These are phyloP conservation scores for Puccinia horiana DNA, from an alignment of 1,284 basidiomycete species.

Conservation along the genomic window DNA sequence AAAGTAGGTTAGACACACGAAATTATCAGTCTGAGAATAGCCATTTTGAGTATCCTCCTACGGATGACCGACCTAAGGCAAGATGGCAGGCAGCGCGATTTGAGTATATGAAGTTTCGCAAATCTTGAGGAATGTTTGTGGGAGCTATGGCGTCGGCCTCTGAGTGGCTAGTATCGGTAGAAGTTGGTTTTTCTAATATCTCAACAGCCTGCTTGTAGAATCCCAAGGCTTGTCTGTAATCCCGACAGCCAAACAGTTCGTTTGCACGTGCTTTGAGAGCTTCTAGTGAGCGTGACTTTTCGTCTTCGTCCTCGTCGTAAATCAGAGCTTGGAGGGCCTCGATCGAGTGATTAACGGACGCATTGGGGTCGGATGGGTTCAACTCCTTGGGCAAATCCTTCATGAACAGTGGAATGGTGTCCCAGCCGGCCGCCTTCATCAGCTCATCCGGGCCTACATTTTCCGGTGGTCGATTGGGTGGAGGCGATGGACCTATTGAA, in stretches of 20 bases:
- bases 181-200: not conserved
- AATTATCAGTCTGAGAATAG: not conserved
- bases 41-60: not conserved
- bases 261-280: slow-evolving; percentile 38
- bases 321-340: slow-evolving; percentile 43
- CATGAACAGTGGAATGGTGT: slow-evolving; percentile 40
- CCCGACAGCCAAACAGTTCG: slow-evolving; percentile 13
- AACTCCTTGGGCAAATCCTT: slow-evolving; percentile 22
- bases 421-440: slow-evolving; percentile 29
- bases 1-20: not conserved
- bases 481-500: slow-evolving; percentile 12
- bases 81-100: slow-evolving; percentile 49
- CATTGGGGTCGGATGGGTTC: not conserved
- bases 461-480: slow-evolving; percentile 8
- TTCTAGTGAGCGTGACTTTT: slow-evolving; percentile 11
- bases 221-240: slow-evolving; percentile 40
- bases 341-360: slow-evolving; percentile 11
- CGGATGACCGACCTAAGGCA: slow-evolving; percentile 25
- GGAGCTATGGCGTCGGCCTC: not conserved
- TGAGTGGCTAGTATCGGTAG: slow-evolving; percentile 3
- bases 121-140: not conserved
- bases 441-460: slow-evolving; percentile 9
- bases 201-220: slow-evolving; percentile 45
- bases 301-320: slow-evolving; percentile 19
- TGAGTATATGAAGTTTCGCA: slow-evolving; percentile 4